Base-by-base conservation (phyloP, 768 basidiomycete genomes). In the Mycena maculata region DNA sequence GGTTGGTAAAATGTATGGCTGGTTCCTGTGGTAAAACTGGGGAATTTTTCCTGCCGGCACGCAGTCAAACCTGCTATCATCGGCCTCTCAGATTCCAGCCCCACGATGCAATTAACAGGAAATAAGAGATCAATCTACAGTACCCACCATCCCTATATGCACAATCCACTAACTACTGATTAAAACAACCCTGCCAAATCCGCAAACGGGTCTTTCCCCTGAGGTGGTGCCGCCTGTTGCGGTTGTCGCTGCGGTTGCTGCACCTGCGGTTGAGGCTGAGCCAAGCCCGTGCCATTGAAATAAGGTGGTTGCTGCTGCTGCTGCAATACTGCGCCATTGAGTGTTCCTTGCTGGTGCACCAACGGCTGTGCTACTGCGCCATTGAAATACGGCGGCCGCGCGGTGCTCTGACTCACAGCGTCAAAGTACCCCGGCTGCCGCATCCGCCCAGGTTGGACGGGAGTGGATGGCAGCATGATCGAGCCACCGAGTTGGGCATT, bases 121-220 rank as follows among this genome's bases (percentile, higher is more conserved):
- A 56, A 56, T 57, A 63, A 56, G 39, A 41, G 31, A 36, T 39
- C 47, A 45, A 7, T 63, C 55, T 63, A 63, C 62, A 57, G 41
- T 63, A 63, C 25, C 36, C 13, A 41, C 36, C 53, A 56, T 23
- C 38, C 3, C 48, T 49, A 36, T 27, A 28, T 23, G 28, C 41
- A 36, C 54, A 13, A 54, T n/a, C n/a, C n/a, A n/a, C n/a, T n/a
- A n/a, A n/a, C n/a, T n/a, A n/a, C n/a, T n/a, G n/a, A n/a, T 61
- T 71, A 95, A 76, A 95, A 94, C 60, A 95, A 78, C 22, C 90
- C 90, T 3, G 85, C 92, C 38, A 95, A 82, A 79, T 95, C 93
- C 8, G 92, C 92, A 73, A 95, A 95, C 44, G 94, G 93, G 77
- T 95, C 93, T 75, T 92, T 95, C 62, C 80, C 82, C 68, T 86